A percentile compares a stretch with the other conserved stretches of the same genome.
These are phyloP conservation scores for Epichloe hybrida DNA, from an alignment of 2,329 filamentous ascomycete species.

Conservation along the genomic window DNA sequence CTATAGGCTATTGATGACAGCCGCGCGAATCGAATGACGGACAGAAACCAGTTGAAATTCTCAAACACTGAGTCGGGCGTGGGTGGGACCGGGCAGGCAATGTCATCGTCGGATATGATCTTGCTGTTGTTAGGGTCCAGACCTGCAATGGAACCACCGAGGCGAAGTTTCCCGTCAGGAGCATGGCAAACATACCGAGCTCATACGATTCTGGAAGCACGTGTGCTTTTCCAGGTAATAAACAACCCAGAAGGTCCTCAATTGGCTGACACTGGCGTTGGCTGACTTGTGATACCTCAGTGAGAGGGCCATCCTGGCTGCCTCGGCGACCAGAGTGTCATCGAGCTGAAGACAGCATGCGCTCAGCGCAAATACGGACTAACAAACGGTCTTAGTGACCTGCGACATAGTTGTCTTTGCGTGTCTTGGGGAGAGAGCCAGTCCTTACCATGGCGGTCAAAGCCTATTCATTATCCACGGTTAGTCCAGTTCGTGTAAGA, in stretches of 20 bases:
- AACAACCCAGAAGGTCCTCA: conserved; percentile 25
- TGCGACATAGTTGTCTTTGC: no score
- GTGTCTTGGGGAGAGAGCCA: background rate
- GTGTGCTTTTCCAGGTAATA: conserved; percentile 24
- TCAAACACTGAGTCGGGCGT: conserved; percentile 18
- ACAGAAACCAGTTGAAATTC: conserved; percentile 22
- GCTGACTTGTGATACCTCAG: conserved; percentile 17
- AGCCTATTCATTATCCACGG: background rate
- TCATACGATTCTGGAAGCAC: conserved; percentile 17
- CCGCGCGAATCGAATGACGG: conserved; percentile 16
- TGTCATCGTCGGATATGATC: conserved; percentile 23
- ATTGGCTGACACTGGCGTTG: conserved; percentile 6
- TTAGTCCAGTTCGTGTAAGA: background rate
- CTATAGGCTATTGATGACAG: conserved; percentile 20
- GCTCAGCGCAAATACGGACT: conserved; percentile 24
- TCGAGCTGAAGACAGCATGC: conserved; percentile 21
- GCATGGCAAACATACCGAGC: conserved; percentile 16
- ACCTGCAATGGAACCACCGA: background rate
- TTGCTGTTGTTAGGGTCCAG: conserved; percentile 6
- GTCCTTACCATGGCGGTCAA: conserved; percentile 5
- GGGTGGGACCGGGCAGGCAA: conserved; percentile 21
- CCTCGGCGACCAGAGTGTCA: conserved; percentile 18
- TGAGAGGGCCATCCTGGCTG: conserved; percentile 19
- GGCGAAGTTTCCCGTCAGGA: background rate
- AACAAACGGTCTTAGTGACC: background rate